Base-by-base conservation (phyloP, 352 stramenopile species). In the Pythium guiyangense region DNA sequence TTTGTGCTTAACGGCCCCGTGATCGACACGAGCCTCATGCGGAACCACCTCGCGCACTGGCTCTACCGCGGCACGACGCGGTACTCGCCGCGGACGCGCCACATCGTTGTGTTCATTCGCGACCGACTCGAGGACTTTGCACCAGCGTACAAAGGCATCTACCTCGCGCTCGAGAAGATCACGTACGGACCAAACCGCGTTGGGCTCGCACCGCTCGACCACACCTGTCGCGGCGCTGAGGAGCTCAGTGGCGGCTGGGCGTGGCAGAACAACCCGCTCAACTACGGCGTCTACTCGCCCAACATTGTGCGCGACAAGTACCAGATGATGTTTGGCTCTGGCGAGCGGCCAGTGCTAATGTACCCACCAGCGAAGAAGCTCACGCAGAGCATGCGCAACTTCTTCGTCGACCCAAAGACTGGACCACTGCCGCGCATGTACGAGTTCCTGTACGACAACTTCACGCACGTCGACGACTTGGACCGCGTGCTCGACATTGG, bases 11-110 rank as follows among this genome's bases (percentile, higher is more conserved):
- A 93, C 49, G 83, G 83, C 1, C 83, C 83, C 2, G 89, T 76
- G 64, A 49, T 91, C 15, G 83, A 93, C 67, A 83, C 76, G 52
- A 84, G 67, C 9, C 25, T 93, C 52, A 51, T 90, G 52, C 80
- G 83, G 47, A 93, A 93, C 66, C 83, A 93, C 62, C 62, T 93
- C 49, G 80, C 80, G 17, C 80, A 93, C 54, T 90, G 77, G 76
- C 44, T 93, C 31, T 93, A 77, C 54, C 83, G 83, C 17, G 60
- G 69, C 15, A 91, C 80, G 9, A 70, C 75, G 31, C 78, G 83
- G 11, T n/a, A n/a, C n/a, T n/a, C n/a, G n/a, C n/a, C n/a, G n/a
- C n/a, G n/a, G n/a, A n/a, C n/a, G n/a, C n/a, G n/a, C n/a, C n/a
- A n/a, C n/a, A n/a, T n/a, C n/a, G n/a, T n/a, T n/a, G n/a, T n/a